Conservation (phyloP, 139 green algal species). For the Pseudopediastrum boryanum region DNA sequence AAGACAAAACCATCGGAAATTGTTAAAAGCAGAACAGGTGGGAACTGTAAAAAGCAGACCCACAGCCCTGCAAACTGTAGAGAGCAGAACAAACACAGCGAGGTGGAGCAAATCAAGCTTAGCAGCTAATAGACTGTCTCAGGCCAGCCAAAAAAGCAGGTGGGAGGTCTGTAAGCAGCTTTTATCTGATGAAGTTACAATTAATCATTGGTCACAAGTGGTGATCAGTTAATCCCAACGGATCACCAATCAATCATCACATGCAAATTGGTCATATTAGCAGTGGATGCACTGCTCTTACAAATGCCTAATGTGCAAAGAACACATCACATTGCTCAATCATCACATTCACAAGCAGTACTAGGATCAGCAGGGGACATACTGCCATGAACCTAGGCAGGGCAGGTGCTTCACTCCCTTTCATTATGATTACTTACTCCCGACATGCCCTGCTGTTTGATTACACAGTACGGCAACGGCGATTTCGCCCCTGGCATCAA, state of each 20-base stretch:
- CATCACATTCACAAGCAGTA: background rate
- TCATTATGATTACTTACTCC: background rate
- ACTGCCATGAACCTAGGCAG: background rate
- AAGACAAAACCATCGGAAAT: background rate
- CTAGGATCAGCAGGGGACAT: background rate
- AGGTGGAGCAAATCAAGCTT: background rate
- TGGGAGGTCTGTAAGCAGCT: background rate
- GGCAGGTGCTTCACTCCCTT: background rate
- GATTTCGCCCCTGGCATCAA: slow-evolving; percentile 33
- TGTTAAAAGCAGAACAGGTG: no score
- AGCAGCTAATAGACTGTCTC: background rate
- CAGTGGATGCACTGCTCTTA: background rate
- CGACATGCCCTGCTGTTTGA: background rate
- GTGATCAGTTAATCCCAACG: no score
- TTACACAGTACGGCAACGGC: slow-evolving; percentile 35
- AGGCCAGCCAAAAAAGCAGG: background rate
- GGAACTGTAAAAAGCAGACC: no score
- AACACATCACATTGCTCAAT: background rate
- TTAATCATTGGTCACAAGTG: background rate
- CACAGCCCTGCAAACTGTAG: no score
- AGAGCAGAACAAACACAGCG: no score
- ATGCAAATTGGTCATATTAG: background rate
- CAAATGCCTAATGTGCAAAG: background rate
- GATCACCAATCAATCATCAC: no score
- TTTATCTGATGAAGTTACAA: background rate